Base-by-base conservation (phyloP, 2,329 filamentous ascomycete genomes). In the Zymoseptoria tritici region DNA sequence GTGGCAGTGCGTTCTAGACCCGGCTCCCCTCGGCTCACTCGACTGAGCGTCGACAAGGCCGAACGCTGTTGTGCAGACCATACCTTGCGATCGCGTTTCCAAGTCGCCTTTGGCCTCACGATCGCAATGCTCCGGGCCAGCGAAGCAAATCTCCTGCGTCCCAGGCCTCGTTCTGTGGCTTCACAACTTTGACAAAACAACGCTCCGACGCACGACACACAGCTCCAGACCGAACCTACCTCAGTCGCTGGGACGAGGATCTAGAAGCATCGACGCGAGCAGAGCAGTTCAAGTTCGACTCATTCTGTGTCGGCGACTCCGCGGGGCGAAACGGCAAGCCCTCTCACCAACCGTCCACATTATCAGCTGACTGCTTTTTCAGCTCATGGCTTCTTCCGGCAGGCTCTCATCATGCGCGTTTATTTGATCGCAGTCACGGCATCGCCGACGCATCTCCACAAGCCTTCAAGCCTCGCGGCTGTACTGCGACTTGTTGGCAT, bases 401-500 rank as follows among this genome's bases (percentile, higher is more conserved):
- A 36, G 31, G 9, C 36, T 29, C 26, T 9, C 8, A 29, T 42
- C 36, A 42, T 42, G 36, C 36, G 36, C 36, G 9, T 16, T 42
- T 13, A 9, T 42, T 16, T 13, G 36, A 42, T 42, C 36, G 36
- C 36, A 42, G 36, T 42, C 36, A 42, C 36, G 36, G 11, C 36
- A 5, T 42, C 36, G 13, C 9, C 36, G 36, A 42, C 36, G 9
- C 36, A 42, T 42, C 16, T 13, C 16, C 59, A 81, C 81, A 68
- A 82, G 81, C 8, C 74, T 74, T 9, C 7, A 29, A 59, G 58
- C 61, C 42, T 67, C 61, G 20, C 66, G 60, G 13, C 59, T 56
- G 36, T 16, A 4, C 36, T 16, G 9, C 55, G 79, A 68, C 22
- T 71, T 63, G 16, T 42, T 2, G 36, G 36, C 36, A 42, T 16